Base-by-base conservation (phyloP, 768 basidiomycete species). In the Podaxis sp. region DNA sequence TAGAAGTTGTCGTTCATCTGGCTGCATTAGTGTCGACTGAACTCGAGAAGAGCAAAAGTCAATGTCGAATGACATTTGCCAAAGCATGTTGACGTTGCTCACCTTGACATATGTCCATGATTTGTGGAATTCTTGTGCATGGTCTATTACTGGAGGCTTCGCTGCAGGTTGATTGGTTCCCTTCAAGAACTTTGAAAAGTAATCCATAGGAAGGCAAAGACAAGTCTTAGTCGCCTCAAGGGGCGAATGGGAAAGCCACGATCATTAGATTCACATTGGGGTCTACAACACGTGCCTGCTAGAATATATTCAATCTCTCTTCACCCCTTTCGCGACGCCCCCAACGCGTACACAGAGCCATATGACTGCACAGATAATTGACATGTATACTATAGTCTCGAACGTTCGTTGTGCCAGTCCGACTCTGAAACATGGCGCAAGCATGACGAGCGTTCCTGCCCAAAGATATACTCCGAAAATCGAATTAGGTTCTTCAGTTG, bases 1-100 rank as follows among this genome's bases (percentile, higher is more conserved):
- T 12, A 85, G 78, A 40, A 97, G 73, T 72, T 96, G 94, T 43
- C 94, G 82, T 77, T 97, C 94, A 74, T 97, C 94, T 0, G 95
- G 94, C 70, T 90, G 82, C 53, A 84, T 76, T n/a, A 97, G 83
- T 4, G 91, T 95, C 66, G 85, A 85, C 94, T 96, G 66, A 15
- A 51, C 47, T 58, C 57, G 40, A 17, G n/a, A 22, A 50, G 27
- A 13, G 29, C 36, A 46, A 54, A 55, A 37, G 12, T 33, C 43
- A 38, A 36, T 43, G 19, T n/a, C 11, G 52, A 13, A 25, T 43
- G 33, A 59, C 27, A 41, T 13, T 57, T 25, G 19, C 47, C 11
- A 43, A 63, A 47, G 15, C 55, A 53, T 54, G 51, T 40, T 19
- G 8, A 24, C 7, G 12, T 9, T 53, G 64, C 75, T 50, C 50